Conservation (phyloP, 2,329 filamentous ascomycete species). For the Penicillium psychrosexuale region DNA sequence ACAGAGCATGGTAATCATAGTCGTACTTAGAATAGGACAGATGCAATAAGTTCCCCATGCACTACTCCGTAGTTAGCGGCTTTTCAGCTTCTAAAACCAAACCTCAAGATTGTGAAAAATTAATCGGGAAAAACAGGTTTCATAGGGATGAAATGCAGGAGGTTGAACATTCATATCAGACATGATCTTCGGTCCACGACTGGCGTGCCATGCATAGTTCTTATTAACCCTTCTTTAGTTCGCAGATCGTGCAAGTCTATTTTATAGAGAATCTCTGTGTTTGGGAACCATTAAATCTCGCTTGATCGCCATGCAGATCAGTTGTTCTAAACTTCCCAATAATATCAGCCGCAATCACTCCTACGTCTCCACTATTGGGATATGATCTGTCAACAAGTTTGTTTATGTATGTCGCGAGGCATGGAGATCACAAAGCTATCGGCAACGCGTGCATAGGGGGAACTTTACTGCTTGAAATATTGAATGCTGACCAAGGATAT, state of each 20-base stretch:
- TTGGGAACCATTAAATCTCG: neutral
- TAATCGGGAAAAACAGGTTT: neutral
- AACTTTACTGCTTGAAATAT: neutral
- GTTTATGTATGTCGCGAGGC: neutral
- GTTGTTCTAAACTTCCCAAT: constrained; percentile 9
- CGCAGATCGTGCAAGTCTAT: neutral
- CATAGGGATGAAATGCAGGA: neutral
- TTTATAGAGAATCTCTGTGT: neutral
- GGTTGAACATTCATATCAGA: neutral
- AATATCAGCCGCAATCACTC: neutral
- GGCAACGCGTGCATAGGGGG: constrained; percentile 12
- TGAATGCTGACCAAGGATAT: neutral
- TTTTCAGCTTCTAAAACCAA: neutral
- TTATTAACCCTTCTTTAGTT: neutral
- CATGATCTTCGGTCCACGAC: neutral
- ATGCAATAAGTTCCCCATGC: too few relatives aligned
- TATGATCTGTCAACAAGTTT: constrained; percentile 17
- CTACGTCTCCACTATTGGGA: constrained; percentile 7
- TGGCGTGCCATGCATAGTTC: neutral
- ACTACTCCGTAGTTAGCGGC: neutral
- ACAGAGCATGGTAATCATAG: too few relatives aligned
- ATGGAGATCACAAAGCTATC: constrained; percentile 9
- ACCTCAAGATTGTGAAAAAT: too few relatives aligned
- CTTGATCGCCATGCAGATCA: constrained; percentile 15
- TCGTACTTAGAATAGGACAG: too few relatives aligned